Evolutionary conservation across 306 rosid genomes (phyloP).

Genomic region (Casuarina glauca): DNA sequence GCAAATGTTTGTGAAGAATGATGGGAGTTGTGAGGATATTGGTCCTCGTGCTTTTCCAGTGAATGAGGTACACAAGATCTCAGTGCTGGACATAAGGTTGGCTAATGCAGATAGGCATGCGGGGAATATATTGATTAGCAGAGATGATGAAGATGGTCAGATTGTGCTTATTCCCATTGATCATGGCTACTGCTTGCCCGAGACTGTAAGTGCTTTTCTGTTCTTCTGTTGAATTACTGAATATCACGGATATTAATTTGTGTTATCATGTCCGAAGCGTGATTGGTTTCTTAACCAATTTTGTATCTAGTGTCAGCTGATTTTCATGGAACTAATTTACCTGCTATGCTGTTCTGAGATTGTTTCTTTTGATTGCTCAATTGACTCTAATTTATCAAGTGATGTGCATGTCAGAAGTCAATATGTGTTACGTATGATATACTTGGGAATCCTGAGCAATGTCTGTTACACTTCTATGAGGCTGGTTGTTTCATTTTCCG

Average conservation of each 20-base stretch:
- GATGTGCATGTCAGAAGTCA: background rate
- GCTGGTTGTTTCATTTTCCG: no score
- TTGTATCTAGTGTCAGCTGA: background rate
- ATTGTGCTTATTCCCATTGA: conserved; percentile 61
- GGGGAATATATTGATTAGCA: conserved; percentile 57
- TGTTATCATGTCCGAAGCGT: background rate
- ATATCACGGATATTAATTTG: background rate
- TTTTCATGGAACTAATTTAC: background rate
- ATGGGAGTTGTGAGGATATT: conserved; percentile 67
- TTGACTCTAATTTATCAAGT: background rate
- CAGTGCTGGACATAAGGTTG: conserved; percentile 65
- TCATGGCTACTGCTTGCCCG: conserved; percentile 65
- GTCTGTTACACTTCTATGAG: background rate
- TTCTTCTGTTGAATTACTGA: background rate
- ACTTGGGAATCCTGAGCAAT: background rate
- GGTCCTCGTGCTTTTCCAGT: conserved; percentile 59
- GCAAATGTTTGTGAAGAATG: conserved; percentile 54
- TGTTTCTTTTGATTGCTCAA: background rate
- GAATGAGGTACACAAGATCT: conserved; percentile 65
- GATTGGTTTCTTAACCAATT: background rate
- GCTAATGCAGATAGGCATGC: conserved; percentile 71
- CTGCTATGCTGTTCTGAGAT: background rate
- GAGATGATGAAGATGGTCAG: conserved; percentile 35
- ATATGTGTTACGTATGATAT: background rate
- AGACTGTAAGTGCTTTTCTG: conserved; percentile 42